phyloP scores from a whole-genome alignment of 495 filamentous ascomycete species.

The Saxophila tyrrhenica region DNA sequence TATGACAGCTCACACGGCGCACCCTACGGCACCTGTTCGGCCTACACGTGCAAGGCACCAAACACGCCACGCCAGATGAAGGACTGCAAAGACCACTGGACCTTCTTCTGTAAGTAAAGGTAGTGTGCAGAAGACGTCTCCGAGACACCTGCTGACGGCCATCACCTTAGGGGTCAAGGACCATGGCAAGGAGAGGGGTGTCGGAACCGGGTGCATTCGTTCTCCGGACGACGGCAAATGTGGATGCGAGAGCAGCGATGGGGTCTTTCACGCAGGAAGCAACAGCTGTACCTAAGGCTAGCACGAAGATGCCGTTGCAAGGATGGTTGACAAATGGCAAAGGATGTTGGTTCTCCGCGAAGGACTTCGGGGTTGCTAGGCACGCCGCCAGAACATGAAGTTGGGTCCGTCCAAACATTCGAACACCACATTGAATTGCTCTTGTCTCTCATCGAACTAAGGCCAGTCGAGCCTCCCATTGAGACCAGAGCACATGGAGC shows the following conservation, averaged over 20 bases:
- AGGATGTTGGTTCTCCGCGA: no score
- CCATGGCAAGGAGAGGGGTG: conserved; percentile 22
- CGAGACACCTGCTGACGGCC: neutral
- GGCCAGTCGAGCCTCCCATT: no score
- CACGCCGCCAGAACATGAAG: no score
- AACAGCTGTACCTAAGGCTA: no score
- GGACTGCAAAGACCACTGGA: conserved; percentile 25
- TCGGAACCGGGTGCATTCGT: conserved; percentile 29
- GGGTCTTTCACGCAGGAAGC: conserved; percentile 28
- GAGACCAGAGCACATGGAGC: no score
- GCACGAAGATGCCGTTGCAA: no score
- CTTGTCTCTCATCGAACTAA: no score
- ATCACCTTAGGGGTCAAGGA: conserved; percentile 14
- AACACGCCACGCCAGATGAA: conserved; percentile 17
- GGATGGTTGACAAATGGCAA: no score
- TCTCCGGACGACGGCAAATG: conserved; percentile 29
- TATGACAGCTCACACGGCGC: conserved; percentile 5
- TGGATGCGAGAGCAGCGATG: conserved; percentile 33
- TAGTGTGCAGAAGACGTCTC: no score
- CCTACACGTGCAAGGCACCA: conserved; percentile 30
- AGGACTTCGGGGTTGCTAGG: no score
- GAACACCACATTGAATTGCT: no score
- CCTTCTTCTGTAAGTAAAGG: conserved; percentile 35
- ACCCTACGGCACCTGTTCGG: conserved; percentile 32
- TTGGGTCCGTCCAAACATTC: no score